phyloP scores from a whole-genome alignment of 306 rosid species.

The Sindora glabra region DNA sequence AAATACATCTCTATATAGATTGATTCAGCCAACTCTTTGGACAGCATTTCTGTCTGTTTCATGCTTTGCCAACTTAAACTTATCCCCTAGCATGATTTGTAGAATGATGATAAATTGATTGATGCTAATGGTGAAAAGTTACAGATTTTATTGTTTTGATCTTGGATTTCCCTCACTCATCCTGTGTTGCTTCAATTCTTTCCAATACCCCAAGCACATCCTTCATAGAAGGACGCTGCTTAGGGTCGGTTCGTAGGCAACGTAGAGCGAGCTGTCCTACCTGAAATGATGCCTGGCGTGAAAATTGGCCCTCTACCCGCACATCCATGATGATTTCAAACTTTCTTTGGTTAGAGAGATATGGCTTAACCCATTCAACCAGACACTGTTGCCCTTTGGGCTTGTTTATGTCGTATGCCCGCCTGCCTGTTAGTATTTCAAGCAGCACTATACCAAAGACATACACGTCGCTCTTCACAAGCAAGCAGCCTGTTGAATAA shows the following conservation, averaged over 20 bases:
- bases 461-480: conserved; percentile 86
- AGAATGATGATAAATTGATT: neutral
- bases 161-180: conserved; percentile 16
- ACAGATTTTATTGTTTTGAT: neutral
- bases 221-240: conserved; percentile 68
- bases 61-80: conserved; percentile 11
- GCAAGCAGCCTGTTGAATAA: conserved; percentile 64
- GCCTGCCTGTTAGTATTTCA: conserved; percentile 66
- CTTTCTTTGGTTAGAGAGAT: conserved; percentile 31
- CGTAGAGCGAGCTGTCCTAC: conserved; percentile 47
- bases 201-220: conserved; percentile 58
- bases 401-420: conserved; percentile 44
- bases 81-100: neutral
- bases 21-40: neutral
- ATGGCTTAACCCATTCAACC: conserved; percentile 68
- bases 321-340: conserved; percentile 47
- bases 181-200: conserved; percentile 32
- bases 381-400: conserved; percentile 43
- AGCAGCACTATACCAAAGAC: conserved; percentile 89
- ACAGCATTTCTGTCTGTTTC: neutral
- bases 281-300: conserved; percentile 41
- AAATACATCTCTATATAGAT: neutral
- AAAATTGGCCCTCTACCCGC: conserved; percentile 59
- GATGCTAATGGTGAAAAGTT: neutral
- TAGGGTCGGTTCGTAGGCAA: conserved; percentile 54